phyloP scores from a whole-genome alignment of 2,329 filamentous ascomycete genomes.

The Colletotrichum viniferum region DNA sequence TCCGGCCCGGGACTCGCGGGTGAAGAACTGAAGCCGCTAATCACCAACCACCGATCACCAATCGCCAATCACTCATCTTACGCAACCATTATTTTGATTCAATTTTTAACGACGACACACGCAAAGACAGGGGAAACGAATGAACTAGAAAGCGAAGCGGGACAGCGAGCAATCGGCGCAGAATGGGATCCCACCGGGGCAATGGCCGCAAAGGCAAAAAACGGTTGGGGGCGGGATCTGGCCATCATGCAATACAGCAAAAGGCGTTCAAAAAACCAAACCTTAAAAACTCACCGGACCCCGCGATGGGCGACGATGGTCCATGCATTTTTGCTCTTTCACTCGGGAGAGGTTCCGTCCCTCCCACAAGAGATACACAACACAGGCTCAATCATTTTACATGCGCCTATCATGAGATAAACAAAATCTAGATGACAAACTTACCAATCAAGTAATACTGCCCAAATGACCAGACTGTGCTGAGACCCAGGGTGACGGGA shows the following conservation, averaged over 20 bases:
- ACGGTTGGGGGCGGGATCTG: neutral
- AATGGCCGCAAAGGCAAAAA: neutral
- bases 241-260: neutral
- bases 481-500: neutral
- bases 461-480: neutral
- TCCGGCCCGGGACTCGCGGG: constrained; percentile 9
- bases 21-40: constrained; percentile 7
- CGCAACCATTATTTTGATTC: neutral
- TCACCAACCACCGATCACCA: neutral
- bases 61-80: neutral
- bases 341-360: neutral
- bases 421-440: neutral
- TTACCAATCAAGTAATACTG: neutral
- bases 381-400: neutral
- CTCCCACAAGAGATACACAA: neutral
- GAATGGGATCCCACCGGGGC: neutral
- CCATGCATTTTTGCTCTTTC: neutral
- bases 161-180: constrained; percentile 3
- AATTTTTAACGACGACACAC: neutral
- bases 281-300: neutral
- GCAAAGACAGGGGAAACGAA: neutral
- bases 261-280: constrained; percentile 11
- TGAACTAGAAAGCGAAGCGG: neutral
- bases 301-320: neutral
- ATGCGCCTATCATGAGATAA: neutral